phyloP scores from a whole-genome alignment of 2,329 filamentous ascomycete species.

The Ceratocystis lukuohia region DNA sequence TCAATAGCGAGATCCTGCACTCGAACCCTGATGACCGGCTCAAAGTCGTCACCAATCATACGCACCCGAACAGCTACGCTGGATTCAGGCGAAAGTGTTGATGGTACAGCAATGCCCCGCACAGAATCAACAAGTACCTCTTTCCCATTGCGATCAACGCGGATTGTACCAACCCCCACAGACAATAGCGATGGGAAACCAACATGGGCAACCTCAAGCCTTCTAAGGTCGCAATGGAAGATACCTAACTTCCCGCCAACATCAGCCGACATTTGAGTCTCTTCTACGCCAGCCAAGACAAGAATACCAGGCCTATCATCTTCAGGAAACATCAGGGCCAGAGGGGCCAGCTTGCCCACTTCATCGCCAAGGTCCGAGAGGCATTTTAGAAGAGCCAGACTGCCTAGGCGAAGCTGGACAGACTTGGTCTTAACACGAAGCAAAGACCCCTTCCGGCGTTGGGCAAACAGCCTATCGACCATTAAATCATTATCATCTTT shows the following conservation, averaged over 20 bases:
- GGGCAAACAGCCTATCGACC: slow-evolving; percentile 76
- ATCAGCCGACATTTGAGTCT: slow-evolving; percentile 47
- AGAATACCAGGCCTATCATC: slow-evolving; percentile 86
- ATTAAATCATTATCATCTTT: slow-evolving; percentile 86
- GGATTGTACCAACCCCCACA: slow-evolving; percentile 53
- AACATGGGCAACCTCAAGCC: slow-evolving; percentile 66
- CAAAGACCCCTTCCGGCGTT: slow-evolving; percentile 75
- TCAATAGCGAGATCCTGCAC: slow-evolving; percentile 75
- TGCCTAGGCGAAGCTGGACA: slow-evolving; percentile 48
- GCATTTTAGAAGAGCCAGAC: slow-evolving; percentile 50
- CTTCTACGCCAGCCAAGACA: slow-evolving; percentile 54
- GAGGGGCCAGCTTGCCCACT: slow-evolving; percentile 65
- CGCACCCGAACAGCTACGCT: slow-evolving; percentile 63
- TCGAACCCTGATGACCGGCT: slow-evolving; percentile 79
- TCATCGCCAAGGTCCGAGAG: slow-evolving; percentile 65
- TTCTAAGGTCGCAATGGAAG: slow-evolving; percentile 42
- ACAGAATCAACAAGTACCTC: slow-evolving; percentile 58
- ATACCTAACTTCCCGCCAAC: slow-evolving; percentile 57
- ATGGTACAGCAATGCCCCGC: slow-evolving; percentile 22
- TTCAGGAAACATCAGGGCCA: slow-evolving; percentile 89
- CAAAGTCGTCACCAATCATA: slow-evolving; percentile 87
- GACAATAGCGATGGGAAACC: slow-evolving; percentile 72
- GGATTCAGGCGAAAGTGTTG: slow-evolving; percentile 23
- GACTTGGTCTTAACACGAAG: slow-evolving; percentile 55
- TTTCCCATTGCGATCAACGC: slow-evolving; percentile 47